These are phyloP conservation scores for Tagetes erecta DNA, from an alignment of 129 eudicot genomes.

Conservation along the genomic window DNA sequence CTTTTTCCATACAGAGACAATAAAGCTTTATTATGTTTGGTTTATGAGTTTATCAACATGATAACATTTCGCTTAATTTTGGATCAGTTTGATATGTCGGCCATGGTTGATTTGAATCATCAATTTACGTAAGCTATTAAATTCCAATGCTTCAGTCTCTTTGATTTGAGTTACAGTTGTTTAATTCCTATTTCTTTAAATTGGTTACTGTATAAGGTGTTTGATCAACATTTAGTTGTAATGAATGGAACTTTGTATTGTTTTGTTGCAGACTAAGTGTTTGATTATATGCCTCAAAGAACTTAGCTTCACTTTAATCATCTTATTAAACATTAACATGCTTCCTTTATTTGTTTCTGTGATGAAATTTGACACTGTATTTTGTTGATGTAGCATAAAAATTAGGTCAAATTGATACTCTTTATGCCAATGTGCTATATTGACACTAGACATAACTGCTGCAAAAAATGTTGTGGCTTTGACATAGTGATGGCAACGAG, in stretches of 20 bases:
- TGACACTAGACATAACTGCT: background rate
- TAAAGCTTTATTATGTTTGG: no score
- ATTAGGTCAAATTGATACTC: background rate
- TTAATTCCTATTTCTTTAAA: background rate
- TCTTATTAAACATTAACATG: background rate
- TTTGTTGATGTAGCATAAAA: background rate
- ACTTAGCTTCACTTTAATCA: background rate
- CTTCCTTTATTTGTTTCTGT: background rate
- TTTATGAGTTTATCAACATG: no score
- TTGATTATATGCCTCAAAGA: constrained; percentile 10
- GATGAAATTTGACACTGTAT: background rate
- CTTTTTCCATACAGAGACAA: no score
- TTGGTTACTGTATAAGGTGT: background rate
- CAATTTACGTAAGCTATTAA: background rate
- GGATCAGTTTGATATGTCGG: no score
- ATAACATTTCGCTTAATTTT: no score
- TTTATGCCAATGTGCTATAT: background rate
- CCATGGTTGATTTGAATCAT: no score
- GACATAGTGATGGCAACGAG: background rate
- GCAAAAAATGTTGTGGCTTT: background rate
- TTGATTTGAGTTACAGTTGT: background rate
- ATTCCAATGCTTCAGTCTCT: background rate
- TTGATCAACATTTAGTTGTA: background rate
- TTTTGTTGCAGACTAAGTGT: background rate
- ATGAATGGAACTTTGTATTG: background rate